Evolutionary conservation across 306 rosid genomes (phyloP).

Genomic region (Glycyrrhiza uralensis): DNA sequence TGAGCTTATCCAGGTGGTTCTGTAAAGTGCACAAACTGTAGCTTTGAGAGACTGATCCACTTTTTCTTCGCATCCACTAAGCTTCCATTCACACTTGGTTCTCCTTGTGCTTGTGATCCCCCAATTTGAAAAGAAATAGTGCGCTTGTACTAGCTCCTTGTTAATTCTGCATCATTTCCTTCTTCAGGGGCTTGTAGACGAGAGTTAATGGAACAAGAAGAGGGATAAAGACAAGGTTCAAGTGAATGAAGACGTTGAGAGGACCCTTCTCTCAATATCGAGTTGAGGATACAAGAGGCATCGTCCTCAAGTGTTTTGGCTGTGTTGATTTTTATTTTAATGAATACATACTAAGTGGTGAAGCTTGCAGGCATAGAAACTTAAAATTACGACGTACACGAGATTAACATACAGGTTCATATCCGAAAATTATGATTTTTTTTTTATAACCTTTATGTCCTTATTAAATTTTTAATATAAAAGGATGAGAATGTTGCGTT

Average conservation of each 20-base stretch:
- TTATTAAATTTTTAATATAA: neutral
- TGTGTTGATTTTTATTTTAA: neutral
- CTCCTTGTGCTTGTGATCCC: neutral
- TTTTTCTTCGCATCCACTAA: neutral
- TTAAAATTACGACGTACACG: neutral
- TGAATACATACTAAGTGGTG: neutral
- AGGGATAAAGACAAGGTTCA: neutral
- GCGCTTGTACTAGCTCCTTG: neutral
- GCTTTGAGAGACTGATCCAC: neutral
- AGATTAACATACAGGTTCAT: neutral
- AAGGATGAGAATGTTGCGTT: neutral
- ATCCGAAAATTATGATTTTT: neutral
- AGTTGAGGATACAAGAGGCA: neutral
- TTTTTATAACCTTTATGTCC: no score
- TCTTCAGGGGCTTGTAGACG: neutral
- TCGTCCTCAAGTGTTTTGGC: neutral
- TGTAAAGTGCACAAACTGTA: constrained; percentile 17
- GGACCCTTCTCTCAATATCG: neutral
- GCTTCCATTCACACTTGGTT: neutral
- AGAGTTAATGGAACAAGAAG: neutral
- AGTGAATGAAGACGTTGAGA: neutral
- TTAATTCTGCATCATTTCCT: neutral
- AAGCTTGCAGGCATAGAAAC: neutral
- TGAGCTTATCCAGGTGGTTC: constrained; percentile 14
- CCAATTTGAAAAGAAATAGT: neutral